Evolutionary conservation across 139 green algal genomes (phyloP), one percentile per base, ranked within the genome.

Genomic region (Trebouxia sp.): DNA sequence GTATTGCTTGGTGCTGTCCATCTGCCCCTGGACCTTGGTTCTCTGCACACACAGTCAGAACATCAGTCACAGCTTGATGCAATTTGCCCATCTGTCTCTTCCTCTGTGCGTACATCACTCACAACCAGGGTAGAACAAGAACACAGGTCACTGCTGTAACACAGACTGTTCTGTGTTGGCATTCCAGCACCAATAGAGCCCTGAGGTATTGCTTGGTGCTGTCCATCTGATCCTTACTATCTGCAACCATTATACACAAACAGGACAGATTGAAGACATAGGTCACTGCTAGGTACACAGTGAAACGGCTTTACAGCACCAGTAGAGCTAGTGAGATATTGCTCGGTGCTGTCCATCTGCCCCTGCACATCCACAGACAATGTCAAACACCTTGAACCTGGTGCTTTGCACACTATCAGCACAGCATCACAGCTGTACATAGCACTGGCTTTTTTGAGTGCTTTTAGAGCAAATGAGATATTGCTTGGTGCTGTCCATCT

Each of bases 151-250:
- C n/a, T n/a, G n/a, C n/a, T n/a, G n/a, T n/a, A n/a, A n/a, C n/a
- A n/a, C n/a, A n/a, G n/a, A n/a, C n/a, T n/a, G n/a, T n/a, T n/a
- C n/a, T n/a, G n/a, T 83, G 74, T 87, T 87, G 53, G 83, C 83
- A 75, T 87, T 87, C 76, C 76, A 86, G 76, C 65, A 80, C 43
- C 70, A 86, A 62, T 65, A 83, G 82, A 74, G 28, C 12, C 32
- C 20, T 48, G 43, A 9, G 20, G 38, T 38, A 85, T 72, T 35
- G n/a, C 22, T 24, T 74, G 78, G 15, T 78, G 66, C 10, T 26
- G 20, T 22, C 50, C 28, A 9, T 42, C 80, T 58, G 12, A 47
- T 24, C 22, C 42, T 11, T 26, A 12, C 14, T 15, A 12, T 15
- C 15, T 56, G 15, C 48, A 56, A 15, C 48, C 48, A 26, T 12